Evolutionary conservation across 371 early-diverging fungal genomes (phyloP).

Genomic region (Mucor lusitanicus): DNA sequence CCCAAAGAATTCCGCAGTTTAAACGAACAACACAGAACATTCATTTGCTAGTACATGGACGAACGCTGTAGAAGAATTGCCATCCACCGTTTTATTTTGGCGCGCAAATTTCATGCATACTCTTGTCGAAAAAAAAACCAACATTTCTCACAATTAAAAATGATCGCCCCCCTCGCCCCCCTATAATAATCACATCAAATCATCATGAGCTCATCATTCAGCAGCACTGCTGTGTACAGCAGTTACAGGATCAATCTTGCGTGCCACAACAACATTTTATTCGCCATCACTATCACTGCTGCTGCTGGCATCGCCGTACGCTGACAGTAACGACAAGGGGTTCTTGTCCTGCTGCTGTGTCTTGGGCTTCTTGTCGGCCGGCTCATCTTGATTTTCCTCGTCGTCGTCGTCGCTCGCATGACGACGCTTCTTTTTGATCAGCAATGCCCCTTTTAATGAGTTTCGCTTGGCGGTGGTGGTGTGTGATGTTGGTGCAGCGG

Average conservation of each 20-base stretch:
- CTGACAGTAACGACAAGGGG: conserved; percentile 25
- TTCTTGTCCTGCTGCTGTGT: not conserved
- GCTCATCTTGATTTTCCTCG: conserved; percentile 6
- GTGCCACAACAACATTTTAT: no score
- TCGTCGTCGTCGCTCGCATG: conserved; percentile 17
- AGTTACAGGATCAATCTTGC: conserved; percentile 9
- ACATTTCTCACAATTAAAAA: conserved; percentile 6
- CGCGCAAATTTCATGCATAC: conserved; percentile 3
- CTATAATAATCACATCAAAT: not conserved
- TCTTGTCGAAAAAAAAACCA: not conserved
- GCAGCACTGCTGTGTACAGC: not conserved
- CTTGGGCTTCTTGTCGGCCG: not conserved
- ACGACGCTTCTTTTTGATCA: conserved; percentile 33
- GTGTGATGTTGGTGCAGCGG: not conserved
- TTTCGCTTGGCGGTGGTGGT: not conserved
- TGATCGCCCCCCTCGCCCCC: not conserved
- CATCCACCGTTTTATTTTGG: not conserved
- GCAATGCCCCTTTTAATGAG: conserved; percentile 11
- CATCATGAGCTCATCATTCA: not conserved
- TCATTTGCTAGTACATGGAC: not conserved
- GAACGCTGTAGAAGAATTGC: not conserved
- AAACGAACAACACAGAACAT: not conserved
- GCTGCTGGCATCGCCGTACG: conserved; percentile 36
- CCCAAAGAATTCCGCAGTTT: not conserved
- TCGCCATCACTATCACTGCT: conserved; percentile 29